These are phyloP conservation scores for Parascedosporium putredinis DNA, from an alignment of 2,329 filamentous ascomycete genomes.

Conservation along the genomic window DNA sequence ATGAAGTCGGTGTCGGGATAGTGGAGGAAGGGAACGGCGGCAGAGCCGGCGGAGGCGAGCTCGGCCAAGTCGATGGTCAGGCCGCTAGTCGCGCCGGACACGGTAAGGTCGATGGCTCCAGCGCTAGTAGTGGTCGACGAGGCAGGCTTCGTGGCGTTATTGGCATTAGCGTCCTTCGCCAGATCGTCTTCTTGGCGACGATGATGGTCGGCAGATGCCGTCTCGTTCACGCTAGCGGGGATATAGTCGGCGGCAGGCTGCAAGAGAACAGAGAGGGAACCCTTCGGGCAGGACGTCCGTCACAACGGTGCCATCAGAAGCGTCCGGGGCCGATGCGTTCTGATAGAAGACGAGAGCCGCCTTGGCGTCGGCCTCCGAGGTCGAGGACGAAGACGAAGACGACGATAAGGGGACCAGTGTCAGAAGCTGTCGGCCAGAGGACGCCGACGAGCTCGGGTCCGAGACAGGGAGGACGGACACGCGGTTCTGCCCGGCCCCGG, in stretches of 20 bases:
- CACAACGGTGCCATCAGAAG: neutral
- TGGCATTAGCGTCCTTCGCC: no score
- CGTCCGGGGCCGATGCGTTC: neutral
- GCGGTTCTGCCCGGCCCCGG: conserved; percentile 5
- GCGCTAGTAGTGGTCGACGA: neutral
- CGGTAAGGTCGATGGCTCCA: neutral
- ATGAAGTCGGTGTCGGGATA: neutral
- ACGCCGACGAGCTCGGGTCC: no score
- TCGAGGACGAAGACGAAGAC: no score
- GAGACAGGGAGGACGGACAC: neutral
- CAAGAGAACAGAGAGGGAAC: neutral
- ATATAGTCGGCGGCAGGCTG: neutral
- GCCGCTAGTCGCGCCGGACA: neutral
- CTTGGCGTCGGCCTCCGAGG: neutral
- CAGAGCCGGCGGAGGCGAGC: neutral
- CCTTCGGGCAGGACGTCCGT: neutral
- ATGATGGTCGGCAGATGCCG: no score
- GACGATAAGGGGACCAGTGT: no score
- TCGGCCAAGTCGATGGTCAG: neutral
- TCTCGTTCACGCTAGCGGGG: no score
- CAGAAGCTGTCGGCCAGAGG: no score
- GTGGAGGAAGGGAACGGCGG: neutral
- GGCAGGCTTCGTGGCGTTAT: neutral
- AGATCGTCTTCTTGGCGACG: no score
- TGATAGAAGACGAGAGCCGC: conserved; percentile 1